Evolutionary conservation across 371 early-diverging fungal genomes (phyloP).

Genomic region (Mortierella sp.): DNA sequence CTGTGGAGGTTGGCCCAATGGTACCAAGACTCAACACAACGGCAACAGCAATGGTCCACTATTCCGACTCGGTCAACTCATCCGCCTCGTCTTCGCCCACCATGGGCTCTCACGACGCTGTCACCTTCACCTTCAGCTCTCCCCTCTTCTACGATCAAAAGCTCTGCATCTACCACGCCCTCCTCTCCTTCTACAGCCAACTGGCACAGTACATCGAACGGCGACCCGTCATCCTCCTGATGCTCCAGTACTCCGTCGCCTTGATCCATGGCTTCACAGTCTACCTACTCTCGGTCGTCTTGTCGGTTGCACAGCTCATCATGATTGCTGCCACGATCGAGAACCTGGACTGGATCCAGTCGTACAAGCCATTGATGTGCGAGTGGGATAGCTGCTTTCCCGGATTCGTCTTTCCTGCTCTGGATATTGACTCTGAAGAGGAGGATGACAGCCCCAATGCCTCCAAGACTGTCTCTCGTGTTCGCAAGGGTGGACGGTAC

Average conservation of each 20-base stretch:
- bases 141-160: constrained; percentile 54
- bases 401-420: constrained; percentile 49
- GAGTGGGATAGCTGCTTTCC: constrained; percentile 50
- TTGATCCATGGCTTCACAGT: constrained; percentile 39
- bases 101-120: constrained; percentile 5
- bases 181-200: constrained; percentile 20
- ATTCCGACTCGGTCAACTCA: constrained; percentile 23
- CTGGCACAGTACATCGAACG: constrained; percentile 24
- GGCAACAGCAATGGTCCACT: constrained; percentile 10
- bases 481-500: constrained; percentile 17
- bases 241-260: constrained; percentile 51
- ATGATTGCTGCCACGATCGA: constrained; percentile 49
- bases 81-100: constrained; percentile 28
- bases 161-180: constrained; percentile 30
- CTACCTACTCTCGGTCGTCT: constrained; percentile 43
- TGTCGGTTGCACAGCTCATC: constrained; percentile 44
- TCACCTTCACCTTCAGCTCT: constrained; percentile 42
- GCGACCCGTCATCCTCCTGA: constrained; percentile 26
- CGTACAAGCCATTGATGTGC: constrained; percentile 35
- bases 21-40: constrained; percentile 9
- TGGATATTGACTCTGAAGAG: constrained; percentile 38
- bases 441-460: neutral
- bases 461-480: neutral
- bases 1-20: neutral
- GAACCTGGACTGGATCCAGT: constrained; percentile 47